Evolutionary conservation across 1,284 basidiomycete species (phyloP), one percentile per base, ranked within the genome.

Genomic region (Sporisorium exsertum): DNA sequence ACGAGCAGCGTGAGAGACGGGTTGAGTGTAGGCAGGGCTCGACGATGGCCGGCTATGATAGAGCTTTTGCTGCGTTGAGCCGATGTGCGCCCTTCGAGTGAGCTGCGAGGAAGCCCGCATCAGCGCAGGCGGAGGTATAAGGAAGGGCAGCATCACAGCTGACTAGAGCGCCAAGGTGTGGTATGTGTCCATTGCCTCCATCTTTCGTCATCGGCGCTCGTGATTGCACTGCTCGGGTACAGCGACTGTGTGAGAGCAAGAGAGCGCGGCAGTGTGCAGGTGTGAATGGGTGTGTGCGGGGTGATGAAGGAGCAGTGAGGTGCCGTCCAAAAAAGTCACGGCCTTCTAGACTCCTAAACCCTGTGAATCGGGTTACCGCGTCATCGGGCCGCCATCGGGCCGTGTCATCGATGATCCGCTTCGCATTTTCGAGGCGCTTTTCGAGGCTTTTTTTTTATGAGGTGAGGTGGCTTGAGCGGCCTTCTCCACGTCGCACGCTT

Each of bases 111-210:
- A 55, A 18, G 40, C 37, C 9, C 58, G 58, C 18, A 26, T 26
- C 40, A 59, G 26, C 18, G 51, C 26, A n/a, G 43, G 13, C 40
- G 53, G 9, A 13, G 58, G 55, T 55, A 42, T 16, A 12, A 71
- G 50, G 29, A 58, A 51, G 46, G 55, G 26, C 54, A 62, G 51
- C 68, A 71, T 71, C 27, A 16, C 40, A 13, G 57, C 67, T 46
- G 52, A 13, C 64, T 26, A 58, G 40, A 52, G 26, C 10, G 20
- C 9, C 9, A 18, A 26, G n/a, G 35, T 5, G 15, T 32, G 9
- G 26, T 12, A 13, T 20, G 46, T 20, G 33, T 37, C 40, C 27
- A 24, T 33, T 13, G 33, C n/a, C 32, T 45, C 55, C 68, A 65
- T 71, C 49, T 58, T 64, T n/a, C 18, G 10, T 35, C 13, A 12